These are phyloP conservation scores for Plasmopara muralis DNA, from an alignment of 352 stramenopile genomes.

Conservation along the genomic window DNA sequence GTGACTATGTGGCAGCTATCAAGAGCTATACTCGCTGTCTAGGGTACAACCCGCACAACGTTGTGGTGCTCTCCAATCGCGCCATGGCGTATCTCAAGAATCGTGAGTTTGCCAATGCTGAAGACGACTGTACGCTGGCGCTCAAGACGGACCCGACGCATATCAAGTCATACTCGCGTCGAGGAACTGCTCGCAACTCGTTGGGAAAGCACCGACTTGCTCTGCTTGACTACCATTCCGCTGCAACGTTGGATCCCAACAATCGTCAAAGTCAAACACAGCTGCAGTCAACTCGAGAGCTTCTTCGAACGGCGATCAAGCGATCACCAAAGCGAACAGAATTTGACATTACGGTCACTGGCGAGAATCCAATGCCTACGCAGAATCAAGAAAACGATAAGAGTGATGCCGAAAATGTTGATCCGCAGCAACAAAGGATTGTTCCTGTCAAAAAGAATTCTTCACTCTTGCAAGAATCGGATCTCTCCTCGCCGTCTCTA, in stretches of 20 bases:
- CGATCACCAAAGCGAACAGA: conserved; percentile 42
- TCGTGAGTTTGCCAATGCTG: conserved; percentile 76
- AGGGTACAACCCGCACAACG: conserved; percentile 60
- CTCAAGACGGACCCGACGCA: conserved; percentile 75
- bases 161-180: conserved; percentile 78
- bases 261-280: conserved; percentile 68
- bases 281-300: conserved; percentile 49
- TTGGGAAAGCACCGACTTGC: conserved; percentile 82
- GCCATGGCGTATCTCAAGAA: conserved; percentile 89
- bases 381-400: neutral
- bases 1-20: conserved; percentile 83
- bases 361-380: conserved; percentile 1
- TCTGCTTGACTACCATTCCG: conserved; percentile 72
- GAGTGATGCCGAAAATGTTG: conserved; percentile 13
- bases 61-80: conserved; percentile 84
- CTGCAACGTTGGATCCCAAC: conserved; percentile 53
- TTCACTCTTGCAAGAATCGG: conserved; percentile 5
- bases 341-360: conserved; percentile 50
- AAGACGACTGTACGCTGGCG: conserved; percentile 84
- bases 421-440: neutral
- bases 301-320: conserved; percentile 63
- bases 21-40: conserved; percentile 86
- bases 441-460: neutral
- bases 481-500: neutral
- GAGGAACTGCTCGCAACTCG: conserved; percentile 81